These are phyloP conservation scores for Psilocybe cyanescens DNA, from an alignment of 768 basidiomycete species.

Conservation along the genomic window DNA sequence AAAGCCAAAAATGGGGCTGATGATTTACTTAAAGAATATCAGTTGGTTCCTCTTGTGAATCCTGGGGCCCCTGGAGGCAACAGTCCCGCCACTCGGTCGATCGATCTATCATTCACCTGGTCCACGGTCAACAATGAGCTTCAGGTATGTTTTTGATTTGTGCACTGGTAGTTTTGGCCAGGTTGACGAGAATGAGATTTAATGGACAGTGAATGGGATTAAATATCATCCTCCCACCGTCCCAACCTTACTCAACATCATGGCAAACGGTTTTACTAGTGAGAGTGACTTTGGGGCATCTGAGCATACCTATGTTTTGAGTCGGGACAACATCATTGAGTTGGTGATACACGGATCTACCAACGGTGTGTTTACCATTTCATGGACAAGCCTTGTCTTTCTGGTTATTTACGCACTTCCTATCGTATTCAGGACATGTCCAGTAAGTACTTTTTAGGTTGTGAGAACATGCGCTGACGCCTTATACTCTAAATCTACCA, in stretches of 20 bases:
- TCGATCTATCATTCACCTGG: background rate
- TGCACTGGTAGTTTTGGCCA: background rate
- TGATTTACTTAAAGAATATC: background rate
- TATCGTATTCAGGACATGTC: background rate
- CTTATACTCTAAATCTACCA: background rate
- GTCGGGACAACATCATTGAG: background rate
- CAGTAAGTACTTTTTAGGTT: background rate
- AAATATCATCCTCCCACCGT: background rate
- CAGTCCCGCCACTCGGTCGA: background rate
- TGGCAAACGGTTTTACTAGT: background rate
- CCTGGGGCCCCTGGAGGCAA: background rate
- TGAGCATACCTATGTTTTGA: background rate
- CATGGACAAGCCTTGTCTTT: no score
- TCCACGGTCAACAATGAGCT: background rate
- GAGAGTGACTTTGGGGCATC: background rate
- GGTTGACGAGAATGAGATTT: background rate
- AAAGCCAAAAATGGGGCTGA: background rate
- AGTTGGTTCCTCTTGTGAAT: background rate
- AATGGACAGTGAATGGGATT: background rate
- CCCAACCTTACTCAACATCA: background rate
- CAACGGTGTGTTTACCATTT: background rate
- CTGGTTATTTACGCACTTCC: background rate
- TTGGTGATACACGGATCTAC: background rate
- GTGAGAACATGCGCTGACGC: no score
- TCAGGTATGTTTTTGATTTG: background rate